Base-by-base conservation (phyloP, 805 yeast genomes). In the Kregervanrija pseudodelftensis region DNA sequence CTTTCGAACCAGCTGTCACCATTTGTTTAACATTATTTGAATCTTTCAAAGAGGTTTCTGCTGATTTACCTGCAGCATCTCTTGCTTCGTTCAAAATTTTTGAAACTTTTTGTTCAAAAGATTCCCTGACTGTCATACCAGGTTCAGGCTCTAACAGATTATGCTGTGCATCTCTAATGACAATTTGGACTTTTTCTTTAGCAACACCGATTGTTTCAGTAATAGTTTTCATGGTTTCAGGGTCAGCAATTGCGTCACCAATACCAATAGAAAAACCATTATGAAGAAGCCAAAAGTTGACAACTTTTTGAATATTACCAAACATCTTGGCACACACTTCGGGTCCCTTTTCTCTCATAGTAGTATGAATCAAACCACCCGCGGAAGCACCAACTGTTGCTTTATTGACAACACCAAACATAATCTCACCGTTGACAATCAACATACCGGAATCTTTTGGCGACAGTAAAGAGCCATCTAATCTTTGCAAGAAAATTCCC, bases 1-100 rank as follows among this genome's bases (percentile, higher is more conserved):
- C 99, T 69, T 93, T 93, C 31, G 99, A 93, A 60, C 99, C 99
- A 11, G 99, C 93, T 53, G 91, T 84, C 41, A 93, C 99, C 99
- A 93, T 93, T 74, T 93, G 99, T 64, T 93, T 93, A 54, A 93
- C 99, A 60, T 91, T 91, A 64, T 93, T 93, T 54, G 84, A 74
- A 59, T 90, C 96, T 64, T 90, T 91, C 73, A 93, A 79, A 60
- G 90, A 87, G 67, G 89, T 84, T 73, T 95, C 99, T 4, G 99
- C 98, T 37, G 96, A 86, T 65, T 96, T 85, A 77, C 99, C 99
- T 41, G 97, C 96, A 51, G 95, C 86, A 68, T 93, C 99, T 80
- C 99, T 90, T 30, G 99, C 99, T 65, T 90, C 96, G 67, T 93
- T 93, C 58, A 93, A 77, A 54, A 85, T 88, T 67, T 95, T 85